Percentiles rank a stretch among this genome's conserved stretches.
phyloP scores from a whole-genome alignment of 2,329 filamentous ascomycete species.

The Aureobasidium namibiae region DNA sequence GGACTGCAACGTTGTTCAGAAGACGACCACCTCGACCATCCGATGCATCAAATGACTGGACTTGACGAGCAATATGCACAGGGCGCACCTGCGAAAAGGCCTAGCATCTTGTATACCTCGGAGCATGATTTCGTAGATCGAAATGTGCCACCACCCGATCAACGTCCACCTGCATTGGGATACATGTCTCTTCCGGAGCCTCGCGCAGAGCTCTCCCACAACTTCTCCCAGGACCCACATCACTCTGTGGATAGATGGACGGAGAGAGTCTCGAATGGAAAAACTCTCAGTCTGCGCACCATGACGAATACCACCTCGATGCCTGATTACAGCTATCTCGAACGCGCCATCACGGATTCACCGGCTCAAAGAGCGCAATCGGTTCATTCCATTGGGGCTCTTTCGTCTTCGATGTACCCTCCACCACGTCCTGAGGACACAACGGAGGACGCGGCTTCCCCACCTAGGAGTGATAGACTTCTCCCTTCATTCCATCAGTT shows the following conservation, averaged over 20 bases:
- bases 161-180: not conserved
- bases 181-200: not conserved
- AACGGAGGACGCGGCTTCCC: conserved; percentile 14
- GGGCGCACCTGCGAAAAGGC: not conserved
- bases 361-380: not conserved
- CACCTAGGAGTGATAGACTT: conserved; percentile 21
- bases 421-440: not conserved
- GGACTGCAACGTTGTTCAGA: not conserved
- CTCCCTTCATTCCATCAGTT: conserved; percentile 27
- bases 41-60: not conserved
- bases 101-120: not conserved
- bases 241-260: not conserved
- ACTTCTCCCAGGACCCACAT: not conserved
- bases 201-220: not conserved
- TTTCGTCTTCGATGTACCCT: not conserved
- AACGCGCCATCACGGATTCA: not conserved
- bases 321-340: not conserved
- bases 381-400: not conserved
- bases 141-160: not conserved
- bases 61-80: not conserved
- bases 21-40: not conserved
- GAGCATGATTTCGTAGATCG: not conserved
- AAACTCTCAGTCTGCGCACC: not conserved
- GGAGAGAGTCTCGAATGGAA: not conserved
- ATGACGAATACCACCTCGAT: conserved; percentile 1